Evolutionary conservation across 352 stramenopile genomes (phyloP).

Genomic region (Phytophthora sp.): DNA sequence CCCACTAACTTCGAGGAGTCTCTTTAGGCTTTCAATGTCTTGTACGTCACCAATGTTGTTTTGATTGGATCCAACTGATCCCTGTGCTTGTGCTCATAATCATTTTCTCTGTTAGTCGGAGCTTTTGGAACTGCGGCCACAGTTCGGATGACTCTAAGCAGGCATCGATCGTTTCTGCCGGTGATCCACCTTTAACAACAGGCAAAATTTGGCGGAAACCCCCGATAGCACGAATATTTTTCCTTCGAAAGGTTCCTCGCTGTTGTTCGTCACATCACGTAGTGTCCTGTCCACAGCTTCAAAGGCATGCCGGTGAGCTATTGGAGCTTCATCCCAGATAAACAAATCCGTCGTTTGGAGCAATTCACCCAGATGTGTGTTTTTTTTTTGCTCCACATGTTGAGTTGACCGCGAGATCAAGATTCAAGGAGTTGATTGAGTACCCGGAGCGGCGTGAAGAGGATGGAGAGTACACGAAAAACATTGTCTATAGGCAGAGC

Average conservation of each 20-base stretch:
- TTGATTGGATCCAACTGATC: too few species aligned
- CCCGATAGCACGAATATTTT: slow-evolving; percentile 30
- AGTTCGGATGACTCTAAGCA: background rate
- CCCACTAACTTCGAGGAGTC: too few species aligned
- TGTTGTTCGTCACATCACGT: slow-evolving; percentile 7
- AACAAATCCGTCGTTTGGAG: background rate
- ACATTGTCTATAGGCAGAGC: slow-evolving; percentile 21
- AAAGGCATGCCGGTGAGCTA: slow-evolving; percentile 10
- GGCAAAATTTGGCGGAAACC: slow-evolving; percentile 29
- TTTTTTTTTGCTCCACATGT: too few species aligned
- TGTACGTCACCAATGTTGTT: too few species aligned
- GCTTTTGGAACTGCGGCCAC: background rate
- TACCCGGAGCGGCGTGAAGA: slow-evolving; percentile 16
- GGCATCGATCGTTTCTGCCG: slow-evolving; percentile 6
- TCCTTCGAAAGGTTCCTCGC: slow-evolving; percentile 27
- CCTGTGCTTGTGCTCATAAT: too few species aligned
- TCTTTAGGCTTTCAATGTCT: too few species aligned
- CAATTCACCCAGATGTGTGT: too few species aligned
- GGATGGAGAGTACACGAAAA: slow-evolving; percentile 4
- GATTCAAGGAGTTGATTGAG: slow-evolving; percentile 23
- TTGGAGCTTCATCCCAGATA: slow-evolving; percentile 13
- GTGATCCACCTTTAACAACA: slow-evolving; percentile 3
- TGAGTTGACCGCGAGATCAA: slow-evolving; percentile 13
- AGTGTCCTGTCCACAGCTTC: slow-evolving; percentile 34
- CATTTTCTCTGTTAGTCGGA: background rate